Evolutionary conservation across 306 rosid species (phyloP), one percentile per base, ranked within the genome.

Genomic region (Castanea mollissima): DNA sequence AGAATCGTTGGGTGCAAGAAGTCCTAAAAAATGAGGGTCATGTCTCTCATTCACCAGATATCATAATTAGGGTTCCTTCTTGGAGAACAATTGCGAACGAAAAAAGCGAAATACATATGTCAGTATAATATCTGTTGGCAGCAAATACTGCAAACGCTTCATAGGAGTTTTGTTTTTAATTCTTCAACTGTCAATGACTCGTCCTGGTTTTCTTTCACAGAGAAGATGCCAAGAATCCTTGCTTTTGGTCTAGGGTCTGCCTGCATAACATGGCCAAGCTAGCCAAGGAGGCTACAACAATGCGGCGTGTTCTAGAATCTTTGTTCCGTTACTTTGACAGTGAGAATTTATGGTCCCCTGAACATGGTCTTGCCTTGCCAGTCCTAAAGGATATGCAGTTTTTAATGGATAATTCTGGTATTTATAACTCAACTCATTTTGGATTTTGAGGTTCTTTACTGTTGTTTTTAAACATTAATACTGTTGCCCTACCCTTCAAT

Each of bases 171-270:
- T 79, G 60, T 69, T 71, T 76, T 80, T 69, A 38, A 57, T 69
- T 79, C 73, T 73, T 74, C 59, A 31, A 74, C 72, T 73, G 69
- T 59, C 54, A 52, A 34, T 87, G 74, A 81, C 72, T 65, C 41
- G 62, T 74, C 25, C 12, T 34, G 25, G 52, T 15, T 64, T 79
- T 69, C 81, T 70, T 80, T 74, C 68, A 31, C 85, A 96, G 99
- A 84, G 98, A 93, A 77, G 96, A 93, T 76, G 91, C 91, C 82
- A 86, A 64, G 67, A 93, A 84, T 72, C 92, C 94, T 62, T 71
- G 90, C 83, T 91, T 93, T 86, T 96, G 99, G 99, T 85, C 98
- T 7, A 91, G 96, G 76, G 90, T 93, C 86, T 91, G 98, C 91
- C 92, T 96, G 55, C 87, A 90, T 79, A 90, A 87, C 79, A 93